These are phyloP conservation scores for Teunomyces kruisii DNA, from an alignment of 805 yeast genomes.

Conservation along the genomic window DNA sequence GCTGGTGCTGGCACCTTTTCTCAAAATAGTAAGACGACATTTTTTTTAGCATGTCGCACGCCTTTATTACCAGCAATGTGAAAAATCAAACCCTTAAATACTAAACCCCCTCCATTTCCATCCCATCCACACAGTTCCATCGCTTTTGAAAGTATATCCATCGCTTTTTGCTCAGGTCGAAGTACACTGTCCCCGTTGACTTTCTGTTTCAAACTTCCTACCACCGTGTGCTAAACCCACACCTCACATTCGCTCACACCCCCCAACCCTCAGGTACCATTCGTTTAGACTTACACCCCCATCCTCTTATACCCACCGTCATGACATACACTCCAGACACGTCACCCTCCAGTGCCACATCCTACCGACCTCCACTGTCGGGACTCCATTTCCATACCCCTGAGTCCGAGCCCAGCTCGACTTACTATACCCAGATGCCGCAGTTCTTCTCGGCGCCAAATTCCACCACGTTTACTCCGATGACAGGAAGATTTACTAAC, in stretches of 20 bases:
- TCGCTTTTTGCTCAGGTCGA: background rate
- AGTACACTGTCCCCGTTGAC: background rate
- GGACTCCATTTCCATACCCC: background rate
- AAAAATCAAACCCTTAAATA: constrained; percentile 2
- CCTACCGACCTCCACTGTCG: background rate
- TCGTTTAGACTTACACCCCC: background rate
- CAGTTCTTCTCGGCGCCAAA: constrained; percentile 8
- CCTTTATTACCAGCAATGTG: constrained; percentile 1
- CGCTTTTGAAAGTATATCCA: background rate
- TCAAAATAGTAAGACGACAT: background rate
- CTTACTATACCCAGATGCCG: background rate
- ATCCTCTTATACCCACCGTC: background rate
- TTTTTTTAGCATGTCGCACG: background rate
- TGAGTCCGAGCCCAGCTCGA: background rate
- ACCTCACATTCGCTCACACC: background rate
- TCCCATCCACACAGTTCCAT: background rate
- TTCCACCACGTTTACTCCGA: constrained; percentile 5
- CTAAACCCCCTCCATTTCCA: constrained; percentile 1
- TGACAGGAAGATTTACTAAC: background rate
- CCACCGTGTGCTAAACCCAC: background rate
- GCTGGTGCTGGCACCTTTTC: constrained; percentile 1
- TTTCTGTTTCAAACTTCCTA: background rate
- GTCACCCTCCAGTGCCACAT: background rate
- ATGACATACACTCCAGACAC: background rate
- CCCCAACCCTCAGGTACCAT: background rate